Conservation (phyloP, 495 filamentous ascomycete genomes). For the Hypoxylon trugodes region DNA sequence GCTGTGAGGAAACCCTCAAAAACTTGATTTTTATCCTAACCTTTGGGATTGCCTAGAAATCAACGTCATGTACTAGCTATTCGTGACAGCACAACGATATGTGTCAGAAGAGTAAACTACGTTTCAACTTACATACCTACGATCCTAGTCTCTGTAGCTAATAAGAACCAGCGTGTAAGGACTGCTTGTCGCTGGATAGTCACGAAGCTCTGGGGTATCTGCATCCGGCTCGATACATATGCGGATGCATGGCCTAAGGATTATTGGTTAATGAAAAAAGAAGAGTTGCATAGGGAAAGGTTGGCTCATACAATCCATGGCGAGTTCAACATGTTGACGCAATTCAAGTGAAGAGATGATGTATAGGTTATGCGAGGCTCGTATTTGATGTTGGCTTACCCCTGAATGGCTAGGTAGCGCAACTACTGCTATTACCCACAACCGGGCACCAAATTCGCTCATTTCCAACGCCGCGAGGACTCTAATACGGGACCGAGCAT, state of each 20-base stretch:
- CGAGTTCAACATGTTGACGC: constrained; percentile 17
- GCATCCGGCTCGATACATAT: no score
- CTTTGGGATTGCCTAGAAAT: background rate
- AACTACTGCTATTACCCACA: background rate
- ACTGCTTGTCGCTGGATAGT: no score
- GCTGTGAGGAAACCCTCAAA: constrained; percentile 10
- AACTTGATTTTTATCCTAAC: constrained; percentile 15
- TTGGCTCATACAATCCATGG: background rate
- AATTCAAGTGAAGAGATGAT: constrained; percentile 24
- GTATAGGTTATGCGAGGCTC: constrained; percentile 23
- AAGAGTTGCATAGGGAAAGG: background rate
- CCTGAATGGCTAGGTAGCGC: constrained; percentile 15
- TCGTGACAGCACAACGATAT: constrained; percentile 11
- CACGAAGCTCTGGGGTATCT: no score
- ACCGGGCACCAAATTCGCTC: background rate
- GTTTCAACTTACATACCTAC: background rate
- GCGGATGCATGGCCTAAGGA: no score
- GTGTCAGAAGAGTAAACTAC: background rate
- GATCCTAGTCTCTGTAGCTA: background rate
- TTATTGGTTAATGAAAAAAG: background rate
- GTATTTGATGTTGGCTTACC: constrained; percentile 29
- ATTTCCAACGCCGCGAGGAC: background rate
- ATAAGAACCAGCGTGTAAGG: background rate
- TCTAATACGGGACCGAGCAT: background rate
- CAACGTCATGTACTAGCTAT: constrained; percentile 28